A percentile compares a stretch with the other conserved stretches of the same genome.
These are phyloP conservation scores for Ceratorhiza oryzae-sativae DNA, from an alignment of 1,284 basidiomycete species.

Conservation along the genomic window DNA sequence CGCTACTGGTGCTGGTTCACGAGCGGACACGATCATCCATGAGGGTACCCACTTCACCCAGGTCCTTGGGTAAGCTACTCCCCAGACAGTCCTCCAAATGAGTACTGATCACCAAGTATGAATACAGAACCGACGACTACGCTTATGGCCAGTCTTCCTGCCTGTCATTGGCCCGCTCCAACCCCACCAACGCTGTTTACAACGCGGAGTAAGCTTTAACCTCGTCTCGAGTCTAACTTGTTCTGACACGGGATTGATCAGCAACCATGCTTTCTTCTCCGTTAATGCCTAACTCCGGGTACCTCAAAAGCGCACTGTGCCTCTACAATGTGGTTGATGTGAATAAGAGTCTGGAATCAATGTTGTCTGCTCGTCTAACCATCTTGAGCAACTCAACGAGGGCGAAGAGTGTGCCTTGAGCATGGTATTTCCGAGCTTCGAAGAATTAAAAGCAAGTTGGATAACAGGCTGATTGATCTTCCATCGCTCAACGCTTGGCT, in stretches of 20 bases:
- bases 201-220: conserved; percentile 37
- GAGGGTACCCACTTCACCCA: conserved; percentile 39
- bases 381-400: neutral
- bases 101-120: neutral
- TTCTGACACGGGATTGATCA: neutral
- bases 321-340: neutral
- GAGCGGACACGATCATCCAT: conserved; percentile 35
- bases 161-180: conserved; percentile 28
- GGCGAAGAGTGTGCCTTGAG: neutral
- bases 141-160: conserved; percentile 28
- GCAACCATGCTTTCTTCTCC: conserved; percentile 32
- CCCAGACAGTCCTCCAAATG: neutral
- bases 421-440: too few species aligned
- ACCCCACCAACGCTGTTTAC: conserved; percentile 28
- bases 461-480: too few species aligned
- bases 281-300: conserved; percentile 1
- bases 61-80: conserved; percentile 13
- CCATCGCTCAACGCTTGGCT: neutral
- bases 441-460: too few species aligned
- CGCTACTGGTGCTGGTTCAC: conserved; percentile 35
- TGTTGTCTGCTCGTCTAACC: neutral
- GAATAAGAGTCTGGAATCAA: neutral
- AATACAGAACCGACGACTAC: conserved; percentile 27
- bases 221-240: too few species aligned
- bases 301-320: neutral